Percentiles rank a stretch among this genome's conserved stretches.
phyloP scores from a whole-genome alignment of 129 eudicot species.

The Mikania micrantha region DNA sequence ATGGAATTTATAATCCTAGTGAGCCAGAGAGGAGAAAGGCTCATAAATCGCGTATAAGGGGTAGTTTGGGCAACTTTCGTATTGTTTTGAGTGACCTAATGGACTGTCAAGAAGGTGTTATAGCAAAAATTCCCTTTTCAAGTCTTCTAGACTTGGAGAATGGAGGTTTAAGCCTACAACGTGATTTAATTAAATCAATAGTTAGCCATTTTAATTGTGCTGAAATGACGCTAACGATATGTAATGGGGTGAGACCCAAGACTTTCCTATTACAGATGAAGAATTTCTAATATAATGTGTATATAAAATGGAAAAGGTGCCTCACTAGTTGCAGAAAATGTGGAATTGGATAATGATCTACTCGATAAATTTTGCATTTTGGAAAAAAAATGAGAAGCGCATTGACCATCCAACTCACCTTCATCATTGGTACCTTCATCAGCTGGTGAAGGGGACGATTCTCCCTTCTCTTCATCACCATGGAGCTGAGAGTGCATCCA shows the following conservation, averaged over 20 bases:
- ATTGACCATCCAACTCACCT: too few species aligned
- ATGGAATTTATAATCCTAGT: too few species aligned
- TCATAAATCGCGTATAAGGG: not conserved
- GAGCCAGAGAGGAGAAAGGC: not conserved
- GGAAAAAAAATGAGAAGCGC: not conserved
- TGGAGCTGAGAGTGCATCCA: too few species aligned
- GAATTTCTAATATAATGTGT: not conserved
- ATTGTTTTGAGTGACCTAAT: not conserved
- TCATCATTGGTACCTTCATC: too few species aligned
- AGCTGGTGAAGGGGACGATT: too few species aligned
- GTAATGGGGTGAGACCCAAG: not conserved
- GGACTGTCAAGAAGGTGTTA: too few species aligned
- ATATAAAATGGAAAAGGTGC: too few species aligned
- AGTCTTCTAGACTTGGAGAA: not conserved
- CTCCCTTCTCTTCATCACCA: too few species aligned
- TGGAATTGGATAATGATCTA: too few species aligned
- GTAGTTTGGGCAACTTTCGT: too few species aligned
- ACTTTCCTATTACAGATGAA: not conserved
- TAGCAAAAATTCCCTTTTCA: not conserved
- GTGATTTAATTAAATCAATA: too few species aligned
- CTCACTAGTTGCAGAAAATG: too few species aligned
- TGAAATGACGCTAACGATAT: not conserved
- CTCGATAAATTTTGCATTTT: not conserved
- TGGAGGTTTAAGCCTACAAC: not conserved
- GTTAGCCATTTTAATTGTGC: not conserved